A percentile compares a stretch with the other conserved stretches of the same genome.
phyloP scores from a whole-genome alignment of 169 alveolate genomes.

The Eimeria falciformis region DNA sequence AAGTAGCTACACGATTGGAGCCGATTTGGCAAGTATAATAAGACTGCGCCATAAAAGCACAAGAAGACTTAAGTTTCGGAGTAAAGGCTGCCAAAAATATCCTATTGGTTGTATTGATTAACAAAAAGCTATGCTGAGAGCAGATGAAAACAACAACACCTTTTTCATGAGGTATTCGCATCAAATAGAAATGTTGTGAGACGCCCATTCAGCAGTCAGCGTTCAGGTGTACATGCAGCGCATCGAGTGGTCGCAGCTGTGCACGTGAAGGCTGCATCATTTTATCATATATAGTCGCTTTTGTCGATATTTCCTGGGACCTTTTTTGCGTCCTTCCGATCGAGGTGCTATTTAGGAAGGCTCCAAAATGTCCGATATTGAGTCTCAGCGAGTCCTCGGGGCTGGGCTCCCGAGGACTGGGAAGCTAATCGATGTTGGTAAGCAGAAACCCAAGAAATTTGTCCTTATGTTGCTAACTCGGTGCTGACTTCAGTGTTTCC shows the following conservation, averaged over 20 bases:
- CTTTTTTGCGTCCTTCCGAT: conserved; percentile 44
- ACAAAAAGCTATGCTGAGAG: too few relatives aligned
- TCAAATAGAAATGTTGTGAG: conserved; percentile 16
- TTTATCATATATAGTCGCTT: conserved; percentile 60
- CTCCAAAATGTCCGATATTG: conserved; percentile 68
- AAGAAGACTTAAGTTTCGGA: too few relatives aligned
- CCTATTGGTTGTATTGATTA: too few relatives aligned
- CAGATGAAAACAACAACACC: too few relatives aligned
- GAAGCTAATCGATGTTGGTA: conserved; percentile 65
- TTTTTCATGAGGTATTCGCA: too few relatives aligned
- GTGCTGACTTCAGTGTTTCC: conserved; percentile 50
- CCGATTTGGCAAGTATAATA: too few relatives aligned
- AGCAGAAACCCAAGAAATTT: not conserved
- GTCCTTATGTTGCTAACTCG: not conserved
- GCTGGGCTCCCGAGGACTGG: conserved; percentile 73
- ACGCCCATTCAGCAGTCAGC: conserved; percentile 26
- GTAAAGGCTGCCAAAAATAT: too few relatives aligned
- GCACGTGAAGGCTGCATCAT: conserved; percentile 36
- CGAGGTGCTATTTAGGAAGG: conserved; percentile 58
- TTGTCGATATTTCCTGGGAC: conserved; percentile 47
- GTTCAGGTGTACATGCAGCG: conserved; percentile 73
- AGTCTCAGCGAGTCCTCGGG: conserved; percentile 74
- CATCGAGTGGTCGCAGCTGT: conserved; percentile 36
- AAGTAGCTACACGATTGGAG: too few relatives aligned
- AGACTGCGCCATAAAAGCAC: too few relatives aligned